Conservation (phyloP, 257 asterid species). For the Solanum medicagineum region DNA sequence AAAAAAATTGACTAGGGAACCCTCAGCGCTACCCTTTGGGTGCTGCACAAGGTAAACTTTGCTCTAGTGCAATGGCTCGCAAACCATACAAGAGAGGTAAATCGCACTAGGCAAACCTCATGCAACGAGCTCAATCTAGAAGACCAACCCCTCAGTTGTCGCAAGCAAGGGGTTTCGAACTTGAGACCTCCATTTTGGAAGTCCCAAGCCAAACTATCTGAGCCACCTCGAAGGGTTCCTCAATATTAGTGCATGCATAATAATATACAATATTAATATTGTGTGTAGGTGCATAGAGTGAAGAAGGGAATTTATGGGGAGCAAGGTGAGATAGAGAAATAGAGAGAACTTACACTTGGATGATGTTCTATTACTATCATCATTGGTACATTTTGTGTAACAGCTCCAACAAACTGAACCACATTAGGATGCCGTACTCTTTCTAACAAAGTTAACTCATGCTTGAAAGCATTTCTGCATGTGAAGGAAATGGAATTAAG, state of each 20-base stretch:
- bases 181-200: too few species aligned
- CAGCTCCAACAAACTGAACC: constrained; percentile 97
- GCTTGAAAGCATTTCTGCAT: constrained; percentile 76
- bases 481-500: not conserved
- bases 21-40: too few species aligned
- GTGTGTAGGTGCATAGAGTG: not conserved
- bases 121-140: too few species aligned
- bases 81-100: too few species aligned
- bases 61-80: too few species aligned
- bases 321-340: constrained; percentile 3
- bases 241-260: not conserved
- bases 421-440: constrained; percentile 97
- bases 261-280: not conserved
- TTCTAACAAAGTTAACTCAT: constrained; percentile 77
- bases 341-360: constrained; percentile 52
- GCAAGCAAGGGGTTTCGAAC: too few species aligned
- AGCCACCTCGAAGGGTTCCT: not conserved
- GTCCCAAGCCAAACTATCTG: too few species aligned
- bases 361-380: constrained; percentile 87
- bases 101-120: too few species aligned
- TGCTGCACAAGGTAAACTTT: too few species aligned
- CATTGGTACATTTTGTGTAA: constrained; percentile 94
- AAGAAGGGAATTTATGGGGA: not conserved
- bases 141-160: too few species aligned
- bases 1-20: too few species aligned